Conservation (phyloP, 805 yeast genomes). For the Pichia insulana region DNA sequence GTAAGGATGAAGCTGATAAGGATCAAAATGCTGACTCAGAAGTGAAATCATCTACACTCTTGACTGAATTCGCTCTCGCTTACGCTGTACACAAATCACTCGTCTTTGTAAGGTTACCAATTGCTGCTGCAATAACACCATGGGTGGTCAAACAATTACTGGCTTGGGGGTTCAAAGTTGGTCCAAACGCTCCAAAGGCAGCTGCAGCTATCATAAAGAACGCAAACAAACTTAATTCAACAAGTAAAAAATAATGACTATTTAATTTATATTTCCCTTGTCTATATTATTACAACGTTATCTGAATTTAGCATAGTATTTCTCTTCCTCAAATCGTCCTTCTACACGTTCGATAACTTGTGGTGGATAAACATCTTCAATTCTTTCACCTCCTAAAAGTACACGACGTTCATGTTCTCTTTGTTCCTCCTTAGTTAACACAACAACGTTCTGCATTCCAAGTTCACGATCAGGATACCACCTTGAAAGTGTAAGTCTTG, state of each 20-base stretch:
- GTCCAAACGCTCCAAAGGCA: constrained; percentile 34
- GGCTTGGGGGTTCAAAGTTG: constrained; percentile 74
- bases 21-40: constrained; percentile 12
- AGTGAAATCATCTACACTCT: constrained; percentile 32
- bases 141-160: constrained; percentile 55
- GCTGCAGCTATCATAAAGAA: constrained; percentile 16
- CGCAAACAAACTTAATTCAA: constrained; percentile 25
- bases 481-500: constrained; percentile 68
- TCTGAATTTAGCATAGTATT: constrained; percentile 54
- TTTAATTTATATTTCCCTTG: constrained; percentile 5
- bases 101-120: constrained; percentile 74
- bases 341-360: constrained; percentile 50
- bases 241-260: constrained; percentile 25
- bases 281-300: constrained; percentile 10
- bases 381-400: constrained; percentile 53
- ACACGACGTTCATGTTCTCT: constrained; percentile 68
- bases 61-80: constrained; percentile 84
- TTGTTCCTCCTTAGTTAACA: constrained; percentile 86
- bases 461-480: constrained; percentile 72
- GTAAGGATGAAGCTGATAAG: background rate
- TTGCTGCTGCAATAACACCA: constrained; percentile 91
- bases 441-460: constrained; percentile 69
- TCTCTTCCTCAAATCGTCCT: constrained; percentile 66
- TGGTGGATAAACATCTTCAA: constrained; percentile 54
- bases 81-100: constrained; percentile 89